phyloP scores from a whole-genome alignment of 768 basidiomycete genomes.

The Suillus subluteus region DNA sequence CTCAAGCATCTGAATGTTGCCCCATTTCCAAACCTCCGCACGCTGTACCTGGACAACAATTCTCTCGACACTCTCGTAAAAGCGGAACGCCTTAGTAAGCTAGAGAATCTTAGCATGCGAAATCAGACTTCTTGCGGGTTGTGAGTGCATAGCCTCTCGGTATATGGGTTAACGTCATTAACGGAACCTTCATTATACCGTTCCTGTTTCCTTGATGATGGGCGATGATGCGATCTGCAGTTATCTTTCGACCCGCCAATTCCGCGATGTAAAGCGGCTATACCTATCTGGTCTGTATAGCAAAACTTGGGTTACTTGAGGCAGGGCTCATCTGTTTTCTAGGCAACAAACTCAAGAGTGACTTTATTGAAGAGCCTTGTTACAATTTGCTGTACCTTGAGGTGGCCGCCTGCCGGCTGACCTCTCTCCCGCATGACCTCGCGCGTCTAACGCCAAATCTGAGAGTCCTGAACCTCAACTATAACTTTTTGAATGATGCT shows the following conservation, averaged over 20 bases:
- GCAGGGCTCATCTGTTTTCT: conserved; percentile 33
- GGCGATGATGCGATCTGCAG: conserved; percentile 40
- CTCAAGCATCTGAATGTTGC: conserved; percentile 67
- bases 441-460: conserved; percentile 77
- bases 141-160: conserved; percentile 52
- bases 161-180: conserved; percentile 29
- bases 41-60: conserved; percentile 93
- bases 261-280: conserved; percentile 90
- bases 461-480: conserved; percentile 92
- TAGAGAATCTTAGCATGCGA: conserved; percentile 91
- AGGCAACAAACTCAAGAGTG: conserved; percentile 72
- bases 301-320: conserved; percentile 20
- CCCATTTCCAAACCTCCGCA: conserved; percentile 73
- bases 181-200: conserved; percentile 40
- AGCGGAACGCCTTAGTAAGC: conserved; percentile 60
- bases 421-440: conserved; percentile 70
- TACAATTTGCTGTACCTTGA: conserved; percentile 94
- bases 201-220: conserved; percentile 32
- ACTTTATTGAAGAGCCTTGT: conserved; percentile 73
- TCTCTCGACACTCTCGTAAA: conserved; percentile 52
- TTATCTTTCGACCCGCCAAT: conserved; percentile 57
- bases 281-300: conserved; percentile 85
- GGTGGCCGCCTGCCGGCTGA: conserved; percentile 84
- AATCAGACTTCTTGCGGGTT: conserved; percentile 80
- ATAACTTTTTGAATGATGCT: conserved; percentile 89